These are phyloP conservation scores for Leccinellum albellum DNA, from an alignment of 768 basidiomycete genomes.

Conservation along the genomic window DNA sequence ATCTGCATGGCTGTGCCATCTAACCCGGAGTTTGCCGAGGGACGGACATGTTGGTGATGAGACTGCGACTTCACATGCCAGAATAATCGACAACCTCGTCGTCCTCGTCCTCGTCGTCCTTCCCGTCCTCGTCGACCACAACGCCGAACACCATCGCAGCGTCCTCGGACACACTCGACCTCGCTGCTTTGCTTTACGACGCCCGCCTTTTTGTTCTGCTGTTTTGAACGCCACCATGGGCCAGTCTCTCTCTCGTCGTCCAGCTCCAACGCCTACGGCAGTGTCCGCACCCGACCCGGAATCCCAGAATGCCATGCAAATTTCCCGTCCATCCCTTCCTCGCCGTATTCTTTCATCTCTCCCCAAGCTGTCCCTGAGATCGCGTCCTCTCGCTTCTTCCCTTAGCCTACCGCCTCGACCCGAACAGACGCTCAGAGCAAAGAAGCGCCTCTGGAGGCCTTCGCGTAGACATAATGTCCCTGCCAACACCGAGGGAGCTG, in stretches of 20 bases:
- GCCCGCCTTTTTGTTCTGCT: background rate
- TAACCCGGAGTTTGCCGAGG: constrained; percentile 20
- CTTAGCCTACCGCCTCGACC: constrained; percentile 19
- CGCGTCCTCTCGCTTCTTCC: constrained; percentile 11
- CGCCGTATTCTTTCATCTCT: constrained; percentile 34
- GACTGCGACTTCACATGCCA: constrained; percentile 21
- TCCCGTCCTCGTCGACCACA: constrained; percentile 12
- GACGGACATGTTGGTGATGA: constrained; percentile 18
- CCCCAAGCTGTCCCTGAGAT: constrained; percentile 23
- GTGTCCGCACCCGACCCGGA: constrained; percentile 10
- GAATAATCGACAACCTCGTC: constrained; percentile 21
- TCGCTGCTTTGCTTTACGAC: background rate
- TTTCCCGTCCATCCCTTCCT: constrained; percentile 24
- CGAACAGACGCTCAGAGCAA: constrained; percentile 27
- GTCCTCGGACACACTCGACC: background rate
- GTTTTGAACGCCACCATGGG: constrained; percentile 23
- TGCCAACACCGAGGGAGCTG: constrained; percentile 13
- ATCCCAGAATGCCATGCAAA: background rate
- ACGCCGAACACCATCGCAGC: constrained; percentile 11
- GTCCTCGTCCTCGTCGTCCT: background rate
- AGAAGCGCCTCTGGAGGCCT: constrained; percentile 25
- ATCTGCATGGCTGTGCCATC: constrained; percentile 16
- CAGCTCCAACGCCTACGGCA: constrained; percentile 5
- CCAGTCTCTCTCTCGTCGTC: constrained; percentile 29
- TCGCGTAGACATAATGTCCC: constrained; percentile 17